Base-by-base conservation (phyloP, 2,329 filamentous ascomycete species). In the Lachnellula willkommii region DNA sequence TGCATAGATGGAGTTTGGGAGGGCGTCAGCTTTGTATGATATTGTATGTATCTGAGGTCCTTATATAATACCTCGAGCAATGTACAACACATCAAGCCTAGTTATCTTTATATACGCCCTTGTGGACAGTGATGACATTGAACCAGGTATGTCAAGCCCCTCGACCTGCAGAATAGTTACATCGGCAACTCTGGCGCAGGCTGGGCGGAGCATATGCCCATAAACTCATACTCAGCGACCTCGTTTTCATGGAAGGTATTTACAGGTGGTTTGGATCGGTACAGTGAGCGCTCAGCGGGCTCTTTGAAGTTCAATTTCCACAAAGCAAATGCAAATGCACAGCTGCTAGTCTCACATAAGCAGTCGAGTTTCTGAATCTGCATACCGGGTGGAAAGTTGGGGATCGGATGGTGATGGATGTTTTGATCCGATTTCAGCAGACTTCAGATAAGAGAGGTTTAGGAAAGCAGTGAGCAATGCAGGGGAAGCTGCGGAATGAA, bases 381-480 rank as follows among this genome's bases (percentile, higher is more conserved):
- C 65, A 67, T 48, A 70, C 68, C 5, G 60, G 62, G 7, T 68
- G 67, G 8, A 56, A 67, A 42, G 61, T 63, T 12, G 67, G 69
- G 11, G 67, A 70, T 49, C 56, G 69, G 24, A 71, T 68, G 14
- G 60, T 67, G 15, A 69, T 71, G 65, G 69, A 71, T 61, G 63
- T 63, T 8, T 54, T 71, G 39, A 60, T 70, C 14, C 67, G 67
- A 5, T 70, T 69, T 52, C 57, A 65, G 26, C 56, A 63, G 22
- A 58, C 54, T 1, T 53, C 64, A 26, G 55, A 63, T 9, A 70
- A 69, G 57, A 71, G 26, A 72, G 74, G 63, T 64, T 79, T 53
- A 72, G 73, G 24, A 71, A 74, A 59, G 78, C 78, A 28, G 76
- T 78, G 15, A 64, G 70, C 55, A 76, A 73, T 26, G 79, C 79